Evolutionary conservation across 768 basidiomycete genomes (phyloP).

Genomic region (Gloeopeniophorella convolvens): DNA sequence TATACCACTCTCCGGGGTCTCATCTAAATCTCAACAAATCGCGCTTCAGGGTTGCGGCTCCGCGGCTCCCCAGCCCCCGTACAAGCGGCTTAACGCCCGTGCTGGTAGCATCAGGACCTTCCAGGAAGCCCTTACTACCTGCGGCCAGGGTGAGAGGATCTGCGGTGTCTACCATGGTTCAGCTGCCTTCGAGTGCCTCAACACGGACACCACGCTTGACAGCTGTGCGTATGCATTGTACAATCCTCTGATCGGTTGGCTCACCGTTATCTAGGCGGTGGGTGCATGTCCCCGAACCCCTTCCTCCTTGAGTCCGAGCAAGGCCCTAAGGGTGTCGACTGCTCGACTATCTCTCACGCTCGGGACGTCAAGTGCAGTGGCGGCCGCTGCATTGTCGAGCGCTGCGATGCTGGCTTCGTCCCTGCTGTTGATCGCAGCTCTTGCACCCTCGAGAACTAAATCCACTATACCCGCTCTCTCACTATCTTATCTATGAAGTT

Average conservation of each 20-base stretch:
- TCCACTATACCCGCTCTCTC: no score
- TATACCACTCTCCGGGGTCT: neutral
- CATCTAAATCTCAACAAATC: neutral
- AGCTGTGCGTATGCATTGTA: constrained; percentile 31
- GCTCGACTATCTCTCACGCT: constrained; percentile 15
- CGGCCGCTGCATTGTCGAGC: constrained; percentile 8
- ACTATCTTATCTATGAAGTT: no score
- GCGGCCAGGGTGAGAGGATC: constrained; percentile 28
- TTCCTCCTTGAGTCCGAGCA: constrained; percentile 17
- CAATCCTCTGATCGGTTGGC: neutral
- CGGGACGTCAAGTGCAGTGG: constrained; percentile 8
- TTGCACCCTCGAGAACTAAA: neutral
- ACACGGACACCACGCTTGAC: constrained; percentile 30
- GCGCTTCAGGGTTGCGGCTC: constrained; percentile 36
- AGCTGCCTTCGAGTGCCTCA: constrained; percentile 35
- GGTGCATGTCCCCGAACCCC: constrained; percentile 34
- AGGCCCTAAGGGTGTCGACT: constrained; percentile 14
- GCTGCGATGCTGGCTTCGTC: neutral
- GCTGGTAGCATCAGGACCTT: constrained; percentile 23
- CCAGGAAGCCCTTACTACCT: constrained; percentile 28
- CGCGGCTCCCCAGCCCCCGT: constrained; percentile 27
- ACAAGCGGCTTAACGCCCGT: constrained; percentile 12
- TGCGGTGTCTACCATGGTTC: constrained; percentile 34
- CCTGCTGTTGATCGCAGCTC: neutral
- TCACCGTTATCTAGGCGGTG: constrained; percentile 29